Conservation (phyloP, 331 rosid genomes). For the Acacia concinna region DNA sequence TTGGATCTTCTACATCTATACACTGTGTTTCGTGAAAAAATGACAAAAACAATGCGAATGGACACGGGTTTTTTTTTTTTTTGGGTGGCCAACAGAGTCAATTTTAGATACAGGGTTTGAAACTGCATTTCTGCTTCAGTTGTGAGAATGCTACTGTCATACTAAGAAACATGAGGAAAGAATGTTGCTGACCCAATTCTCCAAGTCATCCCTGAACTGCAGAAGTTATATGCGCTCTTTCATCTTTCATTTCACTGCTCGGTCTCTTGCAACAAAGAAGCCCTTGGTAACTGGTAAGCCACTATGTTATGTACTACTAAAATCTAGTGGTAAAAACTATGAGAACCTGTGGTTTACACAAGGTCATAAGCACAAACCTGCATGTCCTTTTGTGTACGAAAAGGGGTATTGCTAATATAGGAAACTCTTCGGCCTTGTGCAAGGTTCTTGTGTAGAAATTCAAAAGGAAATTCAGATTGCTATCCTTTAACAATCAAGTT, state of each 20-base stretch:
- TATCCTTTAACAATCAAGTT: constrained; percentile 59
- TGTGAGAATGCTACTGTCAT: constrained; percentile 3
- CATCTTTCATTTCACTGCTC: neutral
- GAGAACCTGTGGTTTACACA: neutral
- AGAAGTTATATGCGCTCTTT: constrained; percentile 2
- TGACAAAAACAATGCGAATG: neutral
- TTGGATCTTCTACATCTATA: neutral
- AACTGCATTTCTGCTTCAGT: constrained; percentile 14
- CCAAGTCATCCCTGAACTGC: neutral
- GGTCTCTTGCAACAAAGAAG: constrained; percentile 12
- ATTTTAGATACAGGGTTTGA: neutral
- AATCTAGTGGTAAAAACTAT: neutral
- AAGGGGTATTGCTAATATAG: neutral
- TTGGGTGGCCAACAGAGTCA: no score
- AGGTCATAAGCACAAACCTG: neutral
- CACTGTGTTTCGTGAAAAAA: neutral
- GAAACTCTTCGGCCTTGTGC: constrained; percentile 18
- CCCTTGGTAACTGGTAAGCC: neutral
- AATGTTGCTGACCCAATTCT: neutral
- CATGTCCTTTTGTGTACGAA: neutral
- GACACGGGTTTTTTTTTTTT: no score
- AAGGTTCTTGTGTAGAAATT: constrained; percentile 25
- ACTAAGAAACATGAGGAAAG: neutral
- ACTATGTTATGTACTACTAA: neutral
- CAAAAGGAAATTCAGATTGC: constrained; percentile 11